Percentiles rank a stretch among this genome's conserved stretches.
These are phyloP conservation scores for Pinus taeda DNA, from an alignment of 75 land plant species.

Conservation along the genomic window DNA sequence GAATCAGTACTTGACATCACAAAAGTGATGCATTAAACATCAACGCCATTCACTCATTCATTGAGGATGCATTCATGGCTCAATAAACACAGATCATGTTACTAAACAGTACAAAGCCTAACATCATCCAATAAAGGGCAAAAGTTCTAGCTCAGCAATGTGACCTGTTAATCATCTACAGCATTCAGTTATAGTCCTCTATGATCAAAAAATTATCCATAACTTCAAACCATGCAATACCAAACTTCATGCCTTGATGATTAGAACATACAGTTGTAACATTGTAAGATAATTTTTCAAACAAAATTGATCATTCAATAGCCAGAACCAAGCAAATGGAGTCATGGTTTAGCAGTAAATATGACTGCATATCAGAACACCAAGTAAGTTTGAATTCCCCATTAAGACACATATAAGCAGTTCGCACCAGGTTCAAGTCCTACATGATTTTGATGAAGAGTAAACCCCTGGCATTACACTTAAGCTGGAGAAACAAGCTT, in stretches of 20 bases:
- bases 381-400: no score
- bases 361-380: no score
- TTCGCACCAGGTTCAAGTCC: no score
- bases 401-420: no score
- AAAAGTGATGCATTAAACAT: background rate
- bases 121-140: background rate
- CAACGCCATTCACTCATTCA: background rate
- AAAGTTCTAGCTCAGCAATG: background rate
- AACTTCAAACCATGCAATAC: background rate
- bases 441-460: no score
- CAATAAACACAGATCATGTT: background rate
- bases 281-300: no score
- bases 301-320: no score
- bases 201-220: background rate
- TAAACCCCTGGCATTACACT: no score
- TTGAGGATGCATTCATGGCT: background rate
- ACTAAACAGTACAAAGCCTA: background rate
- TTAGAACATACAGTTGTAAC: no score
- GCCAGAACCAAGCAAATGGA: no score
- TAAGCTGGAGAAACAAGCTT: no score
- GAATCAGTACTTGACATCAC: background rate
- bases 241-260: background rate
- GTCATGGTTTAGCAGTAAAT: no score
- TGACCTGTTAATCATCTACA: background rate
- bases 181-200: background rate